Base-by-base conservation (phyloP, 331 rosid species). In the Telfairia occidentalis region DNA sequence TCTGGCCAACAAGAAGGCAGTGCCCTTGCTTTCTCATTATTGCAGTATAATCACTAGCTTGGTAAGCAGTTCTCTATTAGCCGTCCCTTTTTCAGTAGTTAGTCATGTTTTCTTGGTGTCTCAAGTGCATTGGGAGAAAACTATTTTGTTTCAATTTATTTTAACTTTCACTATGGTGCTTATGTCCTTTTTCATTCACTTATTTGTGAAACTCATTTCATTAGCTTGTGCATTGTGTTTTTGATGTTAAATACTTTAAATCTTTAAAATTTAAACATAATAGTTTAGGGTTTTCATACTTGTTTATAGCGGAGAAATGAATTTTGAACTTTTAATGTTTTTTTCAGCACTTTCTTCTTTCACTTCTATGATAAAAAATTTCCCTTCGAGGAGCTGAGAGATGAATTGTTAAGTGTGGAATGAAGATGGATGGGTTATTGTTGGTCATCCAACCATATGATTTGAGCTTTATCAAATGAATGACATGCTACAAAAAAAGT, bases 31-130 rank as follows among this genome's bases (percentile, higher is more conserved):
- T 74, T 87, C 99, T 75, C 99, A 91, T 78, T 95, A 95, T 82
- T 95, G 99, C 81, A 91, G 99, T 77, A 88, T 95, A 81, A 91
- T 95, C 80, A 92, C 99, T 45, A 84, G 92, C 76, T 77, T 95
- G 96, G 99, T 92, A 38, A 73, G 90, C 16, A 45, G 77, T 71
- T 52, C 71, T 30, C 43, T 71, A 1, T 30, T 26, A 24, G 29
- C 28, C 2, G 2, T 42, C 26, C 46, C 40, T 57, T 45, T 37
- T 49, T n/a, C 29, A 35, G 15, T 13, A 9, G 24, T 50, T 63
- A 40, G 60, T 12, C 15, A 15, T 50, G 58, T 38, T 2, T n/a
- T n/a, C 35, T 70, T 46, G 19, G 34, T 26, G 16, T 35, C 52
- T 67, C 4, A 10, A 40, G 48, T 21, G 73, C 13, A 67, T 35